phyloP scores from a whole-genome alignment of 2,329 filamentous ascomycete genomes.

The Fusarium napiforme region DNA sequence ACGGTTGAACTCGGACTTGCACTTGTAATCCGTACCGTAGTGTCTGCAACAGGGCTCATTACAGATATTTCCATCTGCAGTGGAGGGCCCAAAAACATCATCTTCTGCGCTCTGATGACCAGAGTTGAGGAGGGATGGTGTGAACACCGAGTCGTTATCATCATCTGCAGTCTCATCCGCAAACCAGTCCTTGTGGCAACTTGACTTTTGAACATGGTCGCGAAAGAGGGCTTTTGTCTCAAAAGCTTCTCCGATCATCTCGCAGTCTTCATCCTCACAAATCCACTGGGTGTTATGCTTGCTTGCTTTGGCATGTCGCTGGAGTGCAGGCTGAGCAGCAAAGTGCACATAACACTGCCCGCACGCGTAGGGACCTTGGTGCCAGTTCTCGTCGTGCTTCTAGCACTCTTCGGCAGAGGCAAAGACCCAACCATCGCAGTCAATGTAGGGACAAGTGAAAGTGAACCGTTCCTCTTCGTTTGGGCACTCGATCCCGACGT shows the following conservation, averaged over 20 bases:
- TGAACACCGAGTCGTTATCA: background rate
- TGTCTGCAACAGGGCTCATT: constrained; percentile 32
- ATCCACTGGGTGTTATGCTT: constrained; percentile 21
- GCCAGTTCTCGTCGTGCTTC: constrained; percentile 42
- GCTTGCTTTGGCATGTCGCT: constrained; percentile 28
- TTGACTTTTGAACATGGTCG: constrained; percentile 6
- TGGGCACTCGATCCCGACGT: constrained; percentile 7
- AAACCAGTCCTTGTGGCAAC: background rate
- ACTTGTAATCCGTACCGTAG: constrained; percentile 26
- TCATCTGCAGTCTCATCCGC: background rate
- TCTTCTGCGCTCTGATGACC: background rate
- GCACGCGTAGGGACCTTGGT: constrained; percentile 36
- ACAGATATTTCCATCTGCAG: constrained; percentile 5
- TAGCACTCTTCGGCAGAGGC: constrained; percentile 32
- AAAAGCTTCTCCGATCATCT: background rate
- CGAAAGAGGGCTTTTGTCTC: constrained; percentile 5
- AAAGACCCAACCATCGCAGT: constrained; percentile 44
- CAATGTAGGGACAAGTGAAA: constrained; percentile 38
- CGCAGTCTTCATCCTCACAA: constrained; percentile 15
- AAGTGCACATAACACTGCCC: constrained; percentile 36
- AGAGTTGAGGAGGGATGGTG: background rate
- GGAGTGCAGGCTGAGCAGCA: constrained; percentile 36
- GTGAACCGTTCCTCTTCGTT: constrained; percentile 22
- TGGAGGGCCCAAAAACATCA: background rate
- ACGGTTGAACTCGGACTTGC: constrained; percentile 26